Percentiles rank a stretch among this genome's conserved stretches.
Evolutionary conservation across 768 basidiomycete species (phyloP).

Genomic region (button mushroom (Agaricus bisporus)): DNA sequence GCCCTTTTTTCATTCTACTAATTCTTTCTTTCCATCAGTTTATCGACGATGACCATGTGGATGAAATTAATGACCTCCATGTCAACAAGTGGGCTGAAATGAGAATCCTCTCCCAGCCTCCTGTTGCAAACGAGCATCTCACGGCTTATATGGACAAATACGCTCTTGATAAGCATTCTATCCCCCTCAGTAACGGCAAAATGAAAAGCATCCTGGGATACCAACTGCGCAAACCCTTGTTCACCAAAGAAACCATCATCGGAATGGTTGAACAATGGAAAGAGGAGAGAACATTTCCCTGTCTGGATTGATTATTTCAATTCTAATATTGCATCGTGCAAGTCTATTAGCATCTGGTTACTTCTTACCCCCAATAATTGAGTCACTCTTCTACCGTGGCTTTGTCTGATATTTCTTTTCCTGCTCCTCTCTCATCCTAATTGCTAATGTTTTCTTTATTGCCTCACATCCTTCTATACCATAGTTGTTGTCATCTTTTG

Average conservation of each 20-base stretch:
- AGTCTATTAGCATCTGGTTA: background rate
- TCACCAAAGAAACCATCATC: conserved; percentile 53
- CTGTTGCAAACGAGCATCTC: conserved; percentile 64
- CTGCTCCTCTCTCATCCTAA: background rate
- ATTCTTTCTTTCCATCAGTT: background rate
- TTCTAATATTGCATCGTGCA: background rate
- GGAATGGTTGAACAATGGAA: conserved; percentile 82
- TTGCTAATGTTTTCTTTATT: background rate
- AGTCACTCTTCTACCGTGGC: background rate
- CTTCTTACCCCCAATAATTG: background rate
- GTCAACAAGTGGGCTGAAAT: conserved; percentile 80
- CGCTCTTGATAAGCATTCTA: conserved; percentile 59
- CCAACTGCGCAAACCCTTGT: conserved; percentile 52
- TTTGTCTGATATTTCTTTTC: background rate
- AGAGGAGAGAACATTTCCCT: conserved; percentile 59
- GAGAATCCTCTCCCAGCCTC: conserved; percentile 64
- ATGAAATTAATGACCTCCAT: conserved; percentile 83
- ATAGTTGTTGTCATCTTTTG: conserved; percentile 2
- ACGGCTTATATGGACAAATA: conserved; percentile 77
- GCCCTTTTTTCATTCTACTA: background rate
- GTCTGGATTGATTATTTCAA: conserved; percentile 20
- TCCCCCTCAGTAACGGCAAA: conserved; percentile 67
- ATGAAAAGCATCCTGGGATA: conserved; percentile 72
- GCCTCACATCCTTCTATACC: conserved; percentile 6
- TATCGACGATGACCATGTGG: conserved; percentile 54